Evolutionary conservation across 495 filamentous ascomycete species (phyloP), one percentile per base, ranked within the genome.

Genomic region (Penicillium goetzii): DNA sequence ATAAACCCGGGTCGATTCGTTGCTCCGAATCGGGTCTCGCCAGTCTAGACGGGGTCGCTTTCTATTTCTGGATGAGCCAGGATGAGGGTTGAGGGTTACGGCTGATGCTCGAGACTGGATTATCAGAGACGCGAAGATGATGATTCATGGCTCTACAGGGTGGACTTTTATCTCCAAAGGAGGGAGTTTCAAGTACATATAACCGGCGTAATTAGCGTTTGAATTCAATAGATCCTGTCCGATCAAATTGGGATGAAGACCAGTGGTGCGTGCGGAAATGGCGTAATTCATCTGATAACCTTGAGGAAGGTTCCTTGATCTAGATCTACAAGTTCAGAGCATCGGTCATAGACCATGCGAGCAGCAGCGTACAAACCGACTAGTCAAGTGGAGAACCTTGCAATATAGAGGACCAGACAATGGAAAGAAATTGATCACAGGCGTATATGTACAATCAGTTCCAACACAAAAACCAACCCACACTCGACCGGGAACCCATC

Each of bases 391-490:
- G 30, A 34, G 28, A 25, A 15, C 15, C 28, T 17, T 2, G 36
- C 21, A 47, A 32, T 17, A 12, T 5, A 49, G 28, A 61, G 52
- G 19, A 30, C 34, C 28, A 25, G 26, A 21, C 6, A 64, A 45
- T 38, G 4, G 33, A 65, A 65, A 65, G 59, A 67, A 55, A 63
- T 67, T 65, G 61, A 65, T 64, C 49, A 53, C 59, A 61, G 58
- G 66, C 62, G 63, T 73, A 71, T 73, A 73, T 73, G 64, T 73
- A 73, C 71, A 73, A 72, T 69, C 68, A 58, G 63, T 61, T 60
- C 56, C 59, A 61, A 60, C 32, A 41, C 61, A 36, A 55, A 53
- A 17, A 17, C 10, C 50, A 57, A 54, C 28, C 56, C 68, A 58
- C 50, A 41, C 60, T 63, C 59, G 54, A 56, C 68, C 61, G 62